These are phyloP conservation scores for Fistulifera solaris DNA, from an alignment of 108 stramenopile genomes.

Conservation along the genomic window DNA sequence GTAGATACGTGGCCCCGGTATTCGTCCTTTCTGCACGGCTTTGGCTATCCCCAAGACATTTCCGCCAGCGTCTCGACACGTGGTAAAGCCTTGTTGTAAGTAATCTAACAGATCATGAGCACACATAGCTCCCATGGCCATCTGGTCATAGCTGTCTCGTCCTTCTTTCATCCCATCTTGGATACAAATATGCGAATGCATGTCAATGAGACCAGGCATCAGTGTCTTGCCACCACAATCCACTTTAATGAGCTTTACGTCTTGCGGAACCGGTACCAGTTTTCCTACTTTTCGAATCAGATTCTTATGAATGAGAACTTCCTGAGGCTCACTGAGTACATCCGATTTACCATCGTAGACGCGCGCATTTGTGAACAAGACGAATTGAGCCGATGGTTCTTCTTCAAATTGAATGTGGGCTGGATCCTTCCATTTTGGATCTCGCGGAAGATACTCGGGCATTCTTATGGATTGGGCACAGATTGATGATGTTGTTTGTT, in stretches of 20 bases:
- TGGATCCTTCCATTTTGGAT: background rate
- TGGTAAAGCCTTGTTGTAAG: background rate
- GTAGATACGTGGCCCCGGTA: background rate
- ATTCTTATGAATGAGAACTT: background rate
- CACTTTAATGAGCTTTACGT: background rate
- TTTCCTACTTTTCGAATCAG: background rate
- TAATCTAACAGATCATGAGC: background rate
- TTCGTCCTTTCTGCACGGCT: background rate
- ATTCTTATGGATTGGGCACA: background rate
- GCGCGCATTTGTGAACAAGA: constrained; percentile 1
- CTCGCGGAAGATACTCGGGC: constrained; percentile 1
- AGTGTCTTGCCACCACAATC: constrained; percentile 2
- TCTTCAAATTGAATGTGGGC: background rate
- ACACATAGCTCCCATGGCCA: constrained; percentile 4
- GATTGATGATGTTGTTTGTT: no score
- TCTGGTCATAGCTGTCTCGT: constrained; percentile 1
- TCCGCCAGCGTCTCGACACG: background rate
- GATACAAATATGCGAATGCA: constrained; percentile 43
- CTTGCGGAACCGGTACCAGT: background rate
- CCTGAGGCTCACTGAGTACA: background rate
- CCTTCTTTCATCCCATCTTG: constrained; percentile 31
- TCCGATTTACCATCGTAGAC: background rate
- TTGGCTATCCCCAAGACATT: constrained; percentile 3
- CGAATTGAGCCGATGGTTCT: background rate
- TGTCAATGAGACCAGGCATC: constrained; percentile 5